Percentiles rank a stretch among this genome's conserved stretches.
Evolutionary conservation across 2,329 filamentous ascomycete species (phyloP).

Genomic region (Aspergillus arachidicola): DNA sequence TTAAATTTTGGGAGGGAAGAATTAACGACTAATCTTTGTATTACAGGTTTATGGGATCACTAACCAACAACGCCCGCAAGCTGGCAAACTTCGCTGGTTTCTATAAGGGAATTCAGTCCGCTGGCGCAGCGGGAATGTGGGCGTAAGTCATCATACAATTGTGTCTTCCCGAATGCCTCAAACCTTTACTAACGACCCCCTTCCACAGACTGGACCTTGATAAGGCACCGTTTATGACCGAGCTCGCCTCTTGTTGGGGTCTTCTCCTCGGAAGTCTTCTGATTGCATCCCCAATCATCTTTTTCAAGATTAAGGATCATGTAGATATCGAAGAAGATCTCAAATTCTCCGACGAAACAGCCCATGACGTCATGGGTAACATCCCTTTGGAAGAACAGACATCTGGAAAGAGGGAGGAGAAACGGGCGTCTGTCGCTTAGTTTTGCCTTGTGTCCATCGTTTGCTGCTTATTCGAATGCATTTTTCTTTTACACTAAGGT

Average conservation of each 20-base stretch:
- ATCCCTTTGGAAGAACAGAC: conserved; percentile 21
- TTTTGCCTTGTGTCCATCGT: background rate
- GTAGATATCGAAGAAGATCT: conserved; percentile 80
- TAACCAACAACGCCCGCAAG: conserved; percentile 90
- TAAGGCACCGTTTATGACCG: conserved; percentile 66
- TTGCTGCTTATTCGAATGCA: background rate
- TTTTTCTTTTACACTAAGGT: background rate
- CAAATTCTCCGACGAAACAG: conserved; percentile 80
- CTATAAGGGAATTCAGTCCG: conserved; percentile 91
- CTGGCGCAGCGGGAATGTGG: conserved; percentile 67
- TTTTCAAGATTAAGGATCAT: conserved; percentile 78
- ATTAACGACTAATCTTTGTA: background rate
- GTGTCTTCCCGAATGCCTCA: background rate
- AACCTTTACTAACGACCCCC: conserved; percentile 34
- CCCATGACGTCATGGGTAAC: conserved; percentile 63
- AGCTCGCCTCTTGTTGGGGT: conserved; percentile 77
- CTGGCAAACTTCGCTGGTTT: conserved; percentile 89
- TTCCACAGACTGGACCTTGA: conserved; percentile 70
- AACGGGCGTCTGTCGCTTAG: conserved; percentile 9
- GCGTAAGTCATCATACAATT: conserved; percentile 32
- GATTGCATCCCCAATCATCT: conserved; percentile 77
- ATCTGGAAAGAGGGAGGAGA: conserved; percentile 23
- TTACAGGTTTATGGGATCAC: conserved; percentile 80
- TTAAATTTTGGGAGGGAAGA: background rate
- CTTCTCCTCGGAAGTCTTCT: conserved; percentile 73